Conservation (phyloP, 768 basidiomycete species). For the Serendipita sp. region DNA sequence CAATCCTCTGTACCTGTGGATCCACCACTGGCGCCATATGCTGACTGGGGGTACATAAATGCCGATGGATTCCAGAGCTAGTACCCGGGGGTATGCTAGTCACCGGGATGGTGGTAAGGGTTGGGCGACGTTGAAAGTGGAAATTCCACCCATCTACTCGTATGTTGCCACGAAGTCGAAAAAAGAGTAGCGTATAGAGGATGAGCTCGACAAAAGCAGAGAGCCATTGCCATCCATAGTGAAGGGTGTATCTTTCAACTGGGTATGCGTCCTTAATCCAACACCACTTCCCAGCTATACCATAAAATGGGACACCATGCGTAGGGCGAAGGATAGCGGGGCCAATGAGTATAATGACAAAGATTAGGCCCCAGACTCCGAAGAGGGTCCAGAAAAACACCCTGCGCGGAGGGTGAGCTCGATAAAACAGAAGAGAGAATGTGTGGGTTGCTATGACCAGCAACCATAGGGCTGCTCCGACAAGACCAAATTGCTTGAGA, state of each 20-base stretch:
- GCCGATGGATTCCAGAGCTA: no score
- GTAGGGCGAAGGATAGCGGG: neutral
- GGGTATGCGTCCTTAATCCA: neutral
- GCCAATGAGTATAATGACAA: neutral
- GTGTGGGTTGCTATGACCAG: slow-evolving; percentile 35
- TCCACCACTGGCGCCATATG: neutral
- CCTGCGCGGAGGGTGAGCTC: slow-evolving; percentile 18
- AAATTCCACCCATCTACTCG: neutral
- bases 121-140: neutral
- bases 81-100: no score
- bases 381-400: neutral
- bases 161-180: neutral
- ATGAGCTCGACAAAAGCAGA: neutral
- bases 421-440: slow-evolving; percentile 30
- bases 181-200: neutral
- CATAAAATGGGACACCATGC: neutral
- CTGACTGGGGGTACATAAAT: no score
- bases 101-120: neutral
- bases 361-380: neutral
- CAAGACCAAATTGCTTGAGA: slow-evolving; percentile 28
- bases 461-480: slow-evolving; percentile 29
- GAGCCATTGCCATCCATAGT: neutral
- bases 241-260: neutral
- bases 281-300: neutral
- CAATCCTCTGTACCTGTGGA: neutral